Base-by-base conservation (phyloP, 495 filamentous ascomycete genomes). In the Achaetomiella virescens region DNA sequence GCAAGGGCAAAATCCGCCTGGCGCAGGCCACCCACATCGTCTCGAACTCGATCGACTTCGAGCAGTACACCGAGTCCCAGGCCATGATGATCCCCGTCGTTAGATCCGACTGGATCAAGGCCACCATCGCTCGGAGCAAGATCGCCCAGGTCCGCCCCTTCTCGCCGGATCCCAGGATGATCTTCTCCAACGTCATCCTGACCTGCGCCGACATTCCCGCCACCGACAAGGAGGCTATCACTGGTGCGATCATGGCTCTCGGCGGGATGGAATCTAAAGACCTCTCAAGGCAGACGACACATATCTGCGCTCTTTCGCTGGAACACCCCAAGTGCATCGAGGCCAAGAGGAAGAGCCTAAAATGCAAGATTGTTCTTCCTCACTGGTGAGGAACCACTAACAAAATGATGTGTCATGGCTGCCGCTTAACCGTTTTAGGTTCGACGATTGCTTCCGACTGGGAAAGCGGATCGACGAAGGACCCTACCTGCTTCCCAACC, bases 381-480 rank as follows among this genome's bases (percentile, higher is more conserved):
- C 95, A 99, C 66, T 97, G 95, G 93, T 90, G 77, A 61, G 77
- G 50, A 15, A 22, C 20, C n/a, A 18, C 15, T 11, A 2, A 22
- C 15, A 33, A 37, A 1, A 22, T 59, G 6, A 22, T 21, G 20
- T 48, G 45, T 44, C 41, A 18, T 37, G 2, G 53, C 8, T 55
- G 20, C 42, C 6, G 22, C 25, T 43, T 14, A 47, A 11, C 45
- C 38, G 9, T 17, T 11, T 33, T 48, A 92, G 88, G 89, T 96
- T 99, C 63, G 93, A 97, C 60, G 92, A 96, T 65, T 99, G 93
- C 67, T 79, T 99, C 33, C 90, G 87, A 69, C 82, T 99, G 42
- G 89, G 91, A 36, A 86, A 85, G 62, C 81, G 87, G 45, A 96
- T 99, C 54, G 83, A 88, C 61, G 93, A 97, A 62, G 70, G 75